These are phyloP conservation scores for Fusarium sp. DNA, from an alignment of 2,329 filamentous ascomycete species.

Conservation along the genomic window DNA sequence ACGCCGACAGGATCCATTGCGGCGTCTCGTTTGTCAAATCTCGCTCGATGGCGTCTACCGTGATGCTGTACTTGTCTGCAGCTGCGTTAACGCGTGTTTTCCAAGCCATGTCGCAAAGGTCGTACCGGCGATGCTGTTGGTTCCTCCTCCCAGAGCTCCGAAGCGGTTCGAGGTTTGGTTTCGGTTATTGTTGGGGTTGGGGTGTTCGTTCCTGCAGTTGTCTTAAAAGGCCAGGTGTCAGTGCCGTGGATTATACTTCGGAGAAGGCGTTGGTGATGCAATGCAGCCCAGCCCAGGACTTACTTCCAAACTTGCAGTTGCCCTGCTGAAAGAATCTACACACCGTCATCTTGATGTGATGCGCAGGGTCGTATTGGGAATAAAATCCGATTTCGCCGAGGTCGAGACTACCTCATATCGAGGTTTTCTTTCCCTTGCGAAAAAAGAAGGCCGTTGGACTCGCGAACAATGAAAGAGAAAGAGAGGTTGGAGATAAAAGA, in stretches of 20 bases:
- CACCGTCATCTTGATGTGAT: constrained; percentile 51
- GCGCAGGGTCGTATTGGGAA: constrained; percentile 3
- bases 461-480: neutral
- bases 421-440: neutral
- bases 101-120: neutral
- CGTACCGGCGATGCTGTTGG: constrained; percentile 30
- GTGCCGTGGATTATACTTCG: neutral
- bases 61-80: constrained; percentile 63
- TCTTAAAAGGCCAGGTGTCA: constrained; percentile 50
- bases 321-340: constrained; percentile 65
- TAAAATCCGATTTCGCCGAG: constrained; percentile 24
- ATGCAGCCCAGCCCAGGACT: constrained; percentile 36
- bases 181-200: constrained; percentile 49
- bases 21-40: constrained; percentile 81
- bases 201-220: constrained; percentile 68
- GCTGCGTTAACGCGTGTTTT: constrained; percentile 24
- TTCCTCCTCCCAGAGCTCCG: constrained; percentile 56
- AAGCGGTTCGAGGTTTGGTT: constrained; percentile 67
- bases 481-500: constrained; percentile 10
- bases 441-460: neutral
- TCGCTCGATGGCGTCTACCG: constrained; percentile 68
- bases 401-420: constrained; percentile 40
- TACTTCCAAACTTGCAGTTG: constrained; percentile 65
- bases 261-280: neutral
- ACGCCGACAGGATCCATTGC: constrained; percentile 87